Conservation (phyloP, 257 asterid species). For the Solanum appendiculatum region DNA sequence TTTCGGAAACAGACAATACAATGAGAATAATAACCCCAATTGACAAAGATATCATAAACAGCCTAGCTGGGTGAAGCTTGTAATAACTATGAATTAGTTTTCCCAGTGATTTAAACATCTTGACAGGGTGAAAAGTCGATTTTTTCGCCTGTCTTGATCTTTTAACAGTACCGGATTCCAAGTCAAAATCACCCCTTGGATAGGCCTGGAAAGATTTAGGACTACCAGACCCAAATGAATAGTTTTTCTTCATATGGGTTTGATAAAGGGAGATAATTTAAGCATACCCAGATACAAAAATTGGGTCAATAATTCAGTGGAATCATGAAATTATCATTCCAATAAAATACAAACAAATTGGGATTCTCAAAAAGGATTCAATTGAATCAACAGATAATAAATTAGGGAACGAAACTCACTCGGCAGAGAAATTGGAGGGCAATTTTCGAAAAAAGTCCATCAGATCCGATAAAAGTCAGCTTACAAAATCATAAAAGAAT, state of each 20-base stretch:
- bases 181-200: slow-evolving; percentile 74
- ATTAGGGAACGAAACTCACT: background rate
- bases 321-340: background rate
- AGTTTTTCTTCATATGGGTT: slow-evolving; percentile 52
- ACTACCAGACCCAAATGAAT: slow-evolving; percentile 52
- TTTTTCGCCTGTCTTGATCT: slow-evolving; percentile 43
- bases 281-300: background rate
- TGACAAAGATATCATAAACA: slow-evolving; percentile 41
- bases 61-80: slow-evolving; percentile 60
- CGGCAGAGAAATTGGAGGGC: background rate
- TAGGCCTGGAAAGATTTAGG: slow-evolving; percentile 86
- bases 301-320: background rate
- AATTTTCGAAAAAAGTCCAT: background rate
- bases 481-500: background rate
- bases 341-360: background rate
- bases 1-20: slow-evolving; percentile 31
- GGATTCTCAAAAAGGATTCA: background rate
- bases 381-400: background rate
- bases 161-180: slow-evolving; percentile 66
- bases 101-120: slow-evolving; percentile 57
- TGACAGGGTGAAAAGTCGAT: slow-evolving; percentile 20
- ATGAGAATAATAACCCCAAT: slow-evolving; percentile 38
- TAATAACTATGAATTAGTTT: slow-evolving; percentile 42
- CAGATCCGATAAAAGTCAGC: background rate
- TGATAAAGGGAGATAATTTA: background rate